Conservation (phyloP, 345 rosid genomes). For the Arabidopsis arenosa region DNA sequence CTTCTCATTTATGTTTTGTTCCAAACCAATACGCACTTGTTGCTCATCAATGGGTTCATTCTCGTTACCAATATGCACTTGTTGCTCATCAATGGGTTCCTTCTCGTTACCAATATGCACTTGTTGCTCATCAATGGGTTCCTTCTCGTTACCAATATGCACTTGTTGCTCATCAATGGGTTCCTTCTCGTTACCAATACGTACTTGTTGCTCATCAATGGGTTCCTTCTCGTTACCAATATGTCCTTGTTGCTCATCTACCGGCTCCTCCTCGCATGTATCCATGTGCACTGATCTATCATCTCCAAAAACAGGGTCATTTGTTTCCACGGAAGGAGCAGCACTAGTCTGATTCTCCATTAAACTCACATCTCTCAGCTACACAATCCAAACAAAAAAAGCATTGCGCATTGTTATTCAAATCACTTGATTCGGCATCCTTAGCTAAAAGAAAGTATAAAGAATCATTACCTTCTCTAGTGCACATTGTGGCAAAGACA, state of each 20-base stretch:
- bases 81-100: conserved; percentile 14
- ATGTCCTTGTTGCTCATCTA: conserved; percentile 8
- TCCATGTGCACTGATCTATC: conserved; percentile 25
- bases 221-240: background rate
- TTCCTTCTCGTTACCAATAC: conserved; percentile 15
- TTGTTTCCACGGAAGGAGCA: conserved; percentile 23
- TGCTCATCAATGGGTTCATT: conserved; percentile 27
- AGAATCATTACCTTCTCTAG: conserved; percentile 40
- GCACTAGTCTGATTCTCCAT: conserved; percentile 26
- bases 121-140: conserved; percentile 9
- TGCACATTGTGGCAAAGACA: conserved; percentile 38
- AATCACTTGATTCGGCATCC: background rate
- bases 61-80: conserved; percentile 26
- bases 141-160: background rate
- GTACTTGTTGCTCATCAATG: conserved; percentile 28
- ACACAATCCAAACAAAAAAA: conserved; percentile 9
- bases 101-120: background rate
- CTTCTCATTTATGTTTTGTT: conserved; percentile 11
- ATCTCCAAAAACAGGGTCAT: conserved; percentile 31
- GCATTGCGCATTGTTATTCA: background rate
- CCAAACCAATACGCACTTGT: conserved; percentile 30
- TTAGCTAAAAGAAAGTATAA: background rate
- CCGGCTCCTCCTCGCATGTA: conserved; percentile 26
- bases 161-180: conserved; percentile 8
- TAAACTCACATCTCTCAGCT: conserved; percentile 37